phyloP scores from a whole-genome alignment of 2,329 filamentous ascomycete genomes.

The Aspergillus piperis region DNA sequence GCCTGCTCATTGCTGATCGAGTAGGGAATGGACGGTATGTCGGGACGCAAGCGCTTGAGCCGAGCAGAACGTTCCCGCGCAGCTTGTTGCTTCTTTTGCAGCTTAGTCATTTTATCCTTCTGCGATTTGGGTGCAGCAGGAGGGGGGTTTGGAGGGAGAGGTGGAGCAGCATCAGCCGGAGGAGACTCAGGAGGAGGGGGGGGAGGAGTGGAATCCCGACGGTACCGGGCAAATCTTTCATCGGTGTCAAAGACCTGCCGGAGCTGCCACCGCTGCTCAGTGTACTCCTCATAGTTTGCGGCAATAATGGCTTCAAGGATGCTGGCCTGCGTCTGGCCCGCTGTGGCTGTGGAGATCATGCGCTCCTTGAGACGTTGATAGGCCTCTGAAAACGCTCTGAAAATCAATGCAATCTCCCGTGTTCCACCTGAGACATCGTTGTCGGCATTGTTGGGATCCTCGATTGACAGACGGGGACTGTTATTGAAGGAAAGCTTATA shows the following conservation, averaged over 20 bases:
- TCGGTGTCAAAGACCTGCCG: slow-evolving; percentile 53
- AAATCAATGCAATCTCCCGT: slow-evolving; percentile 66
- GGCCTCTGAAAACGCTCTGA: slow-evolving; percentile 69
- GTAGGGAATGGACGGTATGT: slow-evolving; percentile 29
- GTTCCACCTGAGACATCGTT: slow-evolving; percentile 94
- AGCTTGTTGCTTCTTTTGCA: slow-evolving; percentile 29
- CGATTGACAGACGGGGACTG: slow-evolving; percentile 73
- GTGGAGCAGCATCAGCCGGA: slow-evolving; percentile 22
- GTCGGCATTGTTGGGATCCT: slow-evolving; percentile 80
- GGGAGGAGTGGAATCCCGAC: slow-evolving; percentile 27
- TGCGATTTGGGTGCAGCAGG: slow-evolving; percentile 17
- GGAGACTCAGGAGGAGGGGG: slow-evolving; percentile 27
- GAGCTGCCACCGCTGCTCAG: slow-evolving; percentile 66
- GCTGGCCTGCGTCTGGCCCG: slow-evolving; percentile 43
- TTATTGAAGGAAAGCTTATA: slow-evolving; percentile 58
- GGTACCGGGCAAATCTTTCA: slow-evolving; percentile 36
- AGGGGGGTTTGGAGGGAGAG: slow-evolving; percentile 20
- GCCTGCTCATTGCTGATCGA: slow-evolving; percentile 33
- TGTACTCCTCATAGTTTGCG: slow-evolving; percentile 77
- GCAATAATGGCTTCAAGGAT: slow-evolving; percentile 72
- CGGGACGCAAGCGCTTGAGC: slow-evolving; percentile 33
- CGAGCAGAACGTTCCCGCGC: slow-evolving; percentile 34
- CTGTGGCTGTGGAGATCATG: slow-evolving; percentile 48
- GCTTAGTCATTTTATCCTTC: slow-evolving; percentile 28
- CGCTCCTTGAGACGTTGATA: slow-evolving; percentile 58